phyloP scores from a whole-genome alignment of 306 rosid species.

The Myrica gale region DNA sequence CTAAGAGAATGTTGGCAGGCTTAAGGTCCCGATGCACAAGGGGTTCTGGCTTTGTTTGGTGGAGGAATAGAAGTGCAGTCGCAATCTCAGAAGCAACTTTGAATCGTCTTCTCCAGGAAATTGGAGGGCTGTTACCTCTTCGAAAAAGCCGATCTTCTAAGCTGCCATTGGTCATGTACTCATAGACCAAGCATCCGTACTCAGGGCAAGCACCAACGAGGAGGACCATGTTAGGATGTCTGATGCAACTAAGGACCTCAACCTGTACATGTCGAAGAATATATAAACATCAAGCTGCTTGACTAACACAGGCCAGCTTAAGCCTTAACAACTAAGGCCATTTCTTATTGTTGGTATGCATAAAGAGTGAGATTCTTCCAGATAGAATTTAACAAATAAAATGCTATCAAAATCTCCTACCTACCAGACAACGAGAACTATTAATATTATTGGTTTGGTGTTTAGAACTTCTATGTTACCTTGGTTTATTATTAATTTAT shows the following conservation, averaged over 20 bases:
- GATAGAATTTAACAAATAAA: too few relatives aligned
- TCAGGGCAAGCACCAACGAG: slow-evolving; percentile 97
- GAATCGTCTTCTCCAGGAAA: slow-evolving; percentile 76
- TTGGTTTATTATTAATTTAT: not conserved
- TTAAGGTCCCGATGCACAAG: slow-evolving; percentile 94
- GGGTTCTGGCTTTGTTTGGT: slow-evolving; percentile 94
- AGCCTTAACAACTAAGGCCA: too few relatives aligned
- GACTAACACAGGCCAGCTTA: not conserved
- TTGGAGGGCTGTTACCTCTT: slow-evolving; percentile 57
- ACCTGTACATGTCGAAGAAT: slow-evolving; percentile 42
- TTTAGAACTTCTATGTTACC: not conserved
- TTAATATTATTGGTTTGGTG: not conserved
- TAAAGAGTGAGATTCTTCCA: too few relatives aligned
- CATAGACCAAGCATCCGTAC: slow-evolving; percentile 89
- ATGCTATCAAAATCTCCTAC: too few relatives aligned
- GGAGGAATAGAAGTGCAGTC: slow-evolving; percentile 87
- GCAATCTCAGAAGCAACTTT: slow-evolving; percentile 80
- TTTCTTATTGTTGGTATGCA: too few relatives aligned
- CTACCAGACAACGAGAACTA: too few relatives aligned
- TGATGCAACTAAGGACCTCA: slow-evolving; percentile 78
- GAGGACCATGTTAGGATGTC: slow-evolving; percentile 97
- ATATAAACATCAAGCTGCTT: not conserved
- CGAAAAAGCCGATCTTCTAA: slow-evolving; percentile 75
- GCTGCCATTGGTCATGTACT: slow-evolving; percentile 85
- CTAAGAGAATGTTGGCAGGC: slow-evolving; percentile 86